Evolutionary conservation across 441 rosid species (phyloP), one percentile per base, ranked within the genome.

Genomic region (Adansonia madagascariensis): DNA sequence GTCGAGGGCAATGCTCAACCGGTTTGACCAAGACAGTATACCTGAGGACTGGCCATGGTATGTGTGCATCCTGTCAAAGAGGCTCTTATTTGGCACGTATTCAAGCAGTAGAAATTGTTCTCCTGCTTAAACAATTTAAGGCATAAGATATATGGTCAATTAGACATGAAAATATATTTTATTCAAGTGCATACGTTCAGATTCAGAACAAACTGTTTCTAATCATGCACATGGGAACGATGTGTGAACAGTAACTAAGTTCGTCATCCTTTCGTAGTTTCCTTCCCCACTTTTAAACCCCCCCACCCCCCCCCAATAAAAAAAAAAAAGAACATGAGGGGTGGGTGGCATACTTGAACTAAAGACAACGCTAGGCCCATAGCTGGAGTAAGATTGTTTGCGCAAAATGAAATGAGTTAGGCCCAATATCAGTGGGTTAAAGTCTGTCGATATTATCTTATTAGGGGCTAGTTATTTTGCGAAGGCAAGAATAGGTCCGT

Each of bases 51-150:
- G 85, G n/a, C 87, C 86, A 0, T 22, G 15, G 70, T 75, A 17
- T 0, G 87, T 79, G 56, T 87, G 87, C 84, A 87, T 78, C 56
- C 68, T 72, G 61, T 85, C 88, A 46, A 85, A 85, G 1, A 87
- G 81, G 75, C 88, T 84, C 80, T 80, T 84, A 80, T 85, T 87
- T 43, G 84, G 84, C 22, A 78, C 72, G 46, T 82, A 78, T 55
- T 85, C 87, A 0, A 84, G 82, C 17, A 87, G 80, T 0, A 85
- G 85, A 43, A 85, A 4, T 31, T 31, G 87, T 53, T 84, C 85
- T 41, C 87, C 87, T 87, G 80, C 57, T 61, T 43, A 20, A 49
- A 46, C 43, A 27, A 27, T 27, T 27, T 6, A 27, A 57, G 35
- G 0, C 17, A 27, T 31, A 31, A 31, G 35, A 31, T 41, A 14